Conservation (phyloP, 2,329 filamentous ascomycete genomes). For the Cytospora piceae region DNA sequence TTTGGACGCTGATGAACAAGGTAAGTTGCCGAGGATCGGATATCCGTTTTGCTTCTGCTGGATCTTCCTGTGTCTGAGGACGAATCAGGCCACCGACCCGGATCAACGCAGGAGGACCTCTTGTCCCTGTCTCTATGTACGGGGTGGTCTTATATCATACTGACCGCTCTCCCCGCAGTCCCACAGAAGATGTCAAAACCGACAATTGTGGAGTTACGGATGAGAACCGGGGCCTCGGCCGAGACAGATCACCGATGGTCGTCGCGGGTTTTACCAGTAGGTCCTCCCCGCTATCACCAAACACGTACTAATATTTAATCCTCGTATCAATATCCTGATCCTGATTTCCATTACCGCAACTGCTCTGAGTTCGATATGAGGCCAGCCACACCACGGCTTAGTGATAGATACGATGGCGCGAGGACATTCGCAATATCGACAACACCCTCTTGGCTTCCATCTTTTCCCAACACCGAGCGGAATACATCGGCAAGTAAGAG, state of each 20-base stretch:
- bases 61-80: not conserved
- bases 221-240: not conserved
- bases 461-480: conserved; percentile 4
- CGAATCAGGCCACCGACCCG: not conserved
- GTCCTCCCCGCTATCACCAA: not conserved
- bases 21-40: not conserved
- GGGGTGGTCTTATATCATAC: not conserved
- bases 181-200: conserved; percentile 22
- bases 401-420: not conserved
- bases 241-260: not conserved
- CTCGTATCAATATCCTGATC: not conserved
- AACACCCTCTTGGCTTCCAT: conserved; percentile 1
- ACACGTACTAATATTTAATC: not conserved
- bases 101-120: not conserved
- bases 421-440: conserved; percentile 7
- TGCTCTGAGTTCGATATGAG: not conserved
- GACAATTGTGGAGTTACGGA: not conserved
- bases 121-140: not conserved
- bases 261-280: not conserved
- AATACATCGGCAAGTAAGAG: conserved; percentile 4
- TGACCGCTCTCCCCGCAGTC: conserved; percentile 4
- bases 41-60: not conserved
- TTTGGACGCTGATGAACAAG: not conserved
- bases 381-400: not conserved
- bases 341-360: not conserved